Percentiles rank a stretch among this genome's conserved stretches.
Conservation (phyloP, 1,284 basidiomycete species). For the Cerioporus squamosus region DNA sequence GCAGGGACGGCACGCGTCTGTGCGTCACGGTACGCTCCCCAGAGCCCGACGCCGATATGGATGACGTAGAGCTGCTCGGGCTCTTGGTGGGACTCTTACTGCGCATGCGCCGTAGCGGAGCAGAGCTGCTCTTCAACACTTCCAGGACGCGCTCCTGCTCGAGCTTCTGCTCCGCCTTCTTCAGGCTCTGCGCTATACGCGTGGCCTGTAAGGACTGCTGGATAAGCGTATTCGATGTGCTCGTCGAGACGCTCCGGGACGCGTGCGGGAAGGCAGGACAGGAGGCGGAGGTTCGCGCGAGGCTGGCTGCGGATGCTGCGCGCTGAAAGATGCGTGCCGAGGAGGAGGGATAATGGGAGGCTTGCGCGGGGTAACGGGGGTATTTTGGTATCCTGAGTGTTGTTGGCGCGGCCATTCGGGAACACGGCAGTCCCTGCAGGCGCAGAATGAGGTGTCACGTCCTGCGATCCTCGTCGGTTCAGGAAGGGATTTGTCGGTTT, state of each 20-base stretch:
- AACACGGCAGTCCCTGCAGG: conserved; percentile 9
- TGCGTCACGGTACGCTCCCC: conserved; percentile 16
- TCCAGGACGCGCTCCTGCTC: conserved; percentile 72
- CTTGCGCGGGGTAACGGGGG: conserved; percentile 40
- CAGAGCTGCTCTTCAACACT: conserved; percentile 54
- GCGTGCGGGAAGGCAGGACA: conserved; percentile 16
- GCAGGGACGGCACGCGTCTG: conserved; percentile 33
- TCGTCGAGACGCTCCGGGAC: conserved; percentile 14
- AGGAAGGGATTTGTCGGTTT: conserved; percentile 44
- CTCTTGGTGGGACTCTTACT: conserved; percentile 37
- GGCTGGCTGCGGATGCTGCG: conserved; percentile 8
- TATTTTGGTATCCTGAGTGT: conserved; percentile 16
- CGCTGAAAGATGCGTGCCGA: conserved; percentile 30
- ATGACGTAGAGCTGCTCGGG: conserved; percentile 18
- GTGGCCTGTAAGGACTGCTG: conserved; percentile 72
- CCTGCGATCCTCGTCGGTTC: conserved; percentile 31
- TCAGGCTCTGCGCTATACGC: conserved; percentile 67
- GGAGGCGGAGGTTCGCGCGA: conserved; percentile 12
- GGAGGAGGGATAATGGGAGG: conserved; percentile 34
- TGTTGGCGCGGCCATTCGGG: conserved; percentile 10
- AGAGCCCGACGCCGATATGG: conserved; percentile 20
- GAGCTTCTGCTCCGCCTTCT: conserved; percentile 67
- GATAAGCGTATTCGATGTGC: conserved; percentile 48
- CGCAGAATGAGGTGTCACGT: conserved; percentile 18
- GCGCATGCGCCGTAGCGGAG: conserved; percentile 22